Evolutionary conservation across 1,284 basidiomycete species (phyloP), one percentile per base, ranked within the genome.

Genomic region (Microbotryomycetes sp.): DNA sequence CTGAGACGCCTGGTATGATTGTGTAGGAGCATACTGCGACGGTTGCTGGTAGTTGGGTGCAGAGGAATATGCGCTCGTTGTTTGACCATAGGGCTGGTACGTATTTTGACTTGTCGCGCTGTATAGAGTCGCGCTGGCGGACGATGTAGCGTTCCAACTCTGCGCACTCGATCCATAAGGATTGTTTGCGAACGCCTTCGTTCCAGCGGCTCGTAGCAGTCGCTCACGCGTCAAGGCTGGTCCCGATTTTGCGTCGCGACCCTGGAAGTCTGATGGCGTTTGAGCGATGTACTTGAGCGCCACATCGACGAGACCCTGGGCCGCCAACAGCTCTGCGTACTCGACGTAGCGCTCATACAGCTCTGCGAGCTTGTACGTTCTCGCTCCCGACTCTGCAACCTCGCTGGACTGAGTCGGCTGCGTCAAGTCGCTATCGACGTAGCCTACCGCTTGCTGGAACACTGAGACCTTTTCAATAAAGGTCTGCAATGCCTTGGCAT

Each of bases 391-490:
- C 60, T 82, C 80, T 41, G 77, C 77, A 24, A 78, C 74, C 23
- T 72, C 73, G 13, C 72, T 72, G n/a, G 77, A 76, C 49, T 75
- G 71, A 3, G 78, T 78, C 2, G 81, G 78, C 35, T 73, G 64
- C 13, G 76, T 70, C 24, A 97, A 79, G 68, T 96, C 92, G 31
- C 80, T 76, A 74, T 98, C 94, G 65, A 85, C 81, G 75, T 97
- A 98, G 45, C 82, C 83, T 56, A 90, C 89, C 0, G 94, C 94
- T 58, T 84, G 82, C 65, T 89, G 86, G 83, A 98, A 98, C 46
- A 96, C 85, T 1, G 90, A 86, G 47, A 97, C 91, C 78, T 98
- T 98, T 77, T 98, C 94, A 72, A 97, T 84, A 77, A 98, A 94
- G 0, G 87, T 87, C 76, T 97, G 92, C 31, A 98, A 78, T 1